These are phyloP conservation scores for Artomyces pyxidatus DNA, from an alignment of 768 basidiomycete species.

Conservation along the genomic window DNA sequence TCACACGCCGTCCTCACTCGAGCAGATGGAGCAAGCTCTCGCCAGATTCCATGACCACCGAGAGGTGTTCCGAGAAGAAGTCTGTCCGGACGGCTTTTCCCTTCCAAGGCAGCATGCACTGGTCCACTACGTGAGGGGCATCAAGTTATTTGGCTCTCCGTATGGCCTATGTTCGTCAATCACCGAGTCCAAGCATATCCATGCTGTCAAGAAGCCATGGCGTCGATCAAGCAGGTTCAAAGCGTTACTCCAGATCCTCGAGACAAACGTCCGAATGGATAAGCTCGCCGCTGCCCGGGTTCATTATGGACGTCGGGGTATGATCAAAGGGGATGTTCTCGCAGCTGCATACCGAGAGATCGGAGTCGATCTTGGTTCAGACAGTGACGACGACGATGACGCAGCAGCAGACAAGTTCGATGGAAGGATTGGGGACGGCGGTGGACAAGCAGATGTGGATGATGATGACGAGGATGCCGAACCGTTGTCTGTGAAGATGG, in stretches of 20 bases:
- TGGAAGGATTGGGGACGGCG: background rate
- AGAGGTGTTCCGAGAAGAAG: conserved; percentile 10
- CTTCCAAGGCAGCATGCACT: conserved; percentile 22
- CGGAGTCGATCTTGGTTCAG: background rate
- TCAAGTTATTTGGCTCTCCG: conserved; percentile 18
- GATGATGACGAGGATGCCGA: background rate
- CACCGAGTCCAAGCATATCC: conserved; percentile 19
- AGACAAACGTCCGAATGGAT: background rate
- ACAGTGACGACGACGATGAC: background rate
- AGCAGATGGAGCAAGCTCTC: conserved; percentile 9
- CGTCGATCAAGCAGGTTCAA: conserved; percentile 23
- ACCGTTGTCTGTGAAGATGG: background rate
- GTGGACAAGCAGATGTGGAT: background rate
- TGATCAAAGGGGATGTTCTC: background rate
- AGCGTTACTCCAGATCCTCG: conserved; percentile 29
- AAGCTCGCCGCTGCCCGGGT: background rate
- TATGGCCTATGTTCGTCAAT: conserved; percentile 16
- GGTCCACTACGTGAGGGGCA: conserved; percentile 15
- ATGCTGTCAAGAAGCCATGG: conserved; percentile 25
- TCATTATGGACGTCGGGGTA: background rate
- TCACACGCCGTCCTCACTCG: conserved; percentile 2
- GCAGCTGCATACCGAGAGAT: background rate
- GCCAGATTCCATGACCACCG: conserved; percentile 9
- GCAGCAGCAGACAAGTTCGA: background rate
- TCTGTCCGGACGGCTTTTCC: conserved; percentile 13